Evolutionary conservation across 192 early-diverging fungal species (phyloP).

Genomic region (Umbelopsis vinacea): DNA sequence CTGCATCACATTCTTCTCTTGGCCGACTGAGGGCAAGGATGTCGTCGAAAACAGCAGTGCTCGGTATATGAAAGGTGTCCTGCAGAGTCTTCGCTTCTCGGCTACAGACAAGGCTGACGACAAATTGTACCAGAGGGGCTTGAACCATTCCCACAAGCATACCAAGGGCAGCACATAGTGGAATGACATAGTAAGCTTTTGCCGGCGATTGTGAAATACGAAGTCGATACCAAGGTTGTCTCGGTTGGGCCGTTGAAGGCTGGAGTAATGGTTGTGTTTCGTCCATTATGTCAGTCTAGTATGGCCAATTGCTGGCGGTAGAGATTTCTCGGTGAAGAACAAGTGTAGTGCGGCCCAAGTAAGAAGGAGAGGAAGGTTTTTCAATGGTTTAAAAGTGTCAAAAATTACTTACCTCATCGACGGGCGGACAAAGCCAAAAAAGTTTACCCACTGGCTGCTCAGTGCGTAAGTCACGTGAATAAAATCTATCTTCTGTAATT

Average conservation of each 20-base stretch:
- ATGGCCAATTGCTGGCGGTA: background rate
- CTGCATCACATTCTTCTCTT: slow-evolving; percentile 8
- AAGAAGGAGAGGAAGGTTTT: background rate
- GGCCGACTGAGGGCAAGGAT: background rate
- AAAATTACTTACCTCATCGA: background rate
- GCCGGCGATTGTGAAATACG: background rate
- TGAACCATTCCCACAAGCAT: slow-evolving; percentile 3
- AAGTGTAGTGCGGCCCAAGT: background rate
- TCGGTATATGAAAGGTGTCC: slow-evolving; percentile 15
- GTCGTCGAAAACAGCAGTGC: background rate
- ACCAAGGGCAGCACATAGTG: background rate
- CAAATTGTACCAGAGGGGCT: slow-evolving; percentile 13
- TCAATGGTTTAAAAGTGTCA: background rate
- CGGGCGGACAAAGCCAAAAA: background rate
- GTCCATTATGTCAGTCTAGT: background rate
- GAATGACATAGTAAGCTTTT: slow-evolving; percentile 8
- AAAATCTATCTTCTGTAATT: too few relatives aligned
- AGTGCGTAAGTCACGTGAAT: too few relatives aligned
- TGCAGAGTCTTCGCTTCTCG: background rate
- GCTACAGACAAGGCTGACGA: slow-evolving; percentile 6
- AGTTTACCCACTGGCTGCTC: background rate
- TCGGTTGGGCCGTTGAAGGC: background rate
- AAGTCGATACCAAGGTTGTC: background rate
- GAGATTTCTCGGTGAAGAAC: too few relatives aligned
- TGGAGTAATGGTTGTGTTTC: slow-evolving; percentile 19